Base-by-base conservation (phyloP, 345 rosid species). In the Dipteronia dyeriana region DNA sequence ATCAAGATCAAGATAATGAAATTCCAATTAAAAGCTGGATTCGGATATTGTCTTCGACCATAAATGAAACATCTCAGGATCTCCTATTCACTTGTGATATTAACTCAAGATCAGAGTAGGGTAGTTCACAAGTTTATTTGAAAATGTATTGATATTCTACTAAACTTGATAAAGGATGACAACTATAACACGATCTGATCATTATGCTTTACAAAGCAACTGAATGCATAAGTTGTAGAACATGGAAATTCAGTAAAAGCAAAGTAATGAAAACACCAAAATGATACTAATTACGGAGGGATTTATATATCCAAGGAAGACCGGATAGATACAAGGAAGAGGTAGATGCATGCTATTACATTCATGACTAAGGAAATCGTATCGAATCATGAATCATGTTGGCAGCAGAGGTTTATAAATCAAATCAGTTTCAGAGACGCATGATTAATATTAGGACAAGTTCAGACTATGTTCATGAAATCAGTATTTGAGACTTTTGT, bases 1-100 rank as follows among this genome's bases (percentile, higher is more conserved):
- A 66, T 39, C 9, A 66, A 66, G 29, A 66, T 39, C 9, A 7
- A 47, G 71, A 47, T 14, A 69, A 25, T 14, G 13, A 70, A 11
- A 34, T 71, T 71, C 75, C 6, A n/a, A n/a, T 14, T 49, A 71
- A 12, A 38, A 71, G 53, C 25, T 70, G 47, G 14, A 14, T 51
- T 29, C 8, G 1, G 62, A 12, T 22, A 31, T 19, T 5, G 43
- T 64, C 5, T 31, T 41, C 10, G 8, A 41, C 45, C 1, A 41
- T 6, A 39, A 39, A 39, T 5, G 43, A 39, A 39, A 8, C 43
- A 39, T 39, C 43, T 41, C 45, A 9, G 1, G 45, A 41, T 41
- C 45, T 41, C 38, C 38, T 31, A 7, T 29, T 31, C 20, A 64
- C 43, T 25, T 47, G 39, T 68, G 59, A 47, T 47, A 13, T 68